Conservation (phyloP, 805 yeast genomes). For the Tetrapisispora phaffii region DNA sequence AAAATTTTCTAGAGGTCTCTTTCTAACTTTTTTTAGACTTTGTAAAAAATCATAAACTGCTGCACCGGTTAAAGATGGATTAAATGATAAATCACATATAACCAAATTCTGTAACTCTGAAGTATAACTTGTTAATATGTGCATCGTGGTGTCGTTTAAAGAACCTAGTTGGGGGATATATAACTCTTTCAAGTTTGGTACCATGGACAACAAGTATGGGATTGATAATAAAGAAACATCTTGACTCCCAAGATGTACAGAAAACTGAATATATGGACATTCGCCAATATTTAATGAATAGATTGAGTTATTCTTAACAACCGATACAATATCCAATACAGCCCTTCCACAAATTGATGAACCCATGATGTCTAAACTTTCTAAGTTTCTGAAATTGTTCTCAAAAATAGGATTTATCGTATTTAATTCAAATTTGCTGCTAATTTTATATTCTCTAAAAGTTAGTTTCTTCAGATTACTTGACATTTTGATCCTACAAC, state of each 20-base stretch:
- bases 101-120: constrained; percentile 10
- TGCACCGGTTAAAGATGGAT: constrained; percentile 25
- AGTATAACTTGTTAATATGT: constrained; percentile 9
- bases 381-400: constrained; percentile 13
- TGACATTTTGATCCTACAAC: constrained; percentile 12
- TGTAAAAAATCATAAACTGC: constrained; percentile 22
- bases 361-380: constrained; percentile 22
- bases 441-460: constrained; percentile 20
- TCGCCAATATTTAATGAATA: constrained; percentile 23
- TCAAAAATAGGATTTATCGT: constrained; percentile 1
- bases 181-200: constrained; percentile 16
- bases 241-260: constrained; percentile 1
- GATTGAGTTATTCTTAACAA: constrained; percentile 7
- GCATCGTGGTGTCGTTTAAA: constrained; percentile 14
- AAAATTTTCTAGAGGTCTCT: constrained; percentile 14
- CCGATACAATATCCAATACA: constrained; percentile 11
- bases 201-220: constrained; percentile 7
- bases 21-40: constrained; percentile 9
- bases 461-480: constrained; percentile 15
- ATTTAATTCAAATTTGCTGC: constrained; percentile 5
- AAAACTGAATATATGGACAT: constrained; percentile 16
- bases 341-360: constrained; percentile 23
- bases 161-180: constrained; percentile 21
- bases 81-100: constrained; percentile 23
- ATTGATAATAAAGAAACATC: constrained; percentile 10